These are phyloP conservation scores for Spinacia oleracea DNA, from an alignment of 179 eudicot genomes.

Conservation along the genomic window DNA sequence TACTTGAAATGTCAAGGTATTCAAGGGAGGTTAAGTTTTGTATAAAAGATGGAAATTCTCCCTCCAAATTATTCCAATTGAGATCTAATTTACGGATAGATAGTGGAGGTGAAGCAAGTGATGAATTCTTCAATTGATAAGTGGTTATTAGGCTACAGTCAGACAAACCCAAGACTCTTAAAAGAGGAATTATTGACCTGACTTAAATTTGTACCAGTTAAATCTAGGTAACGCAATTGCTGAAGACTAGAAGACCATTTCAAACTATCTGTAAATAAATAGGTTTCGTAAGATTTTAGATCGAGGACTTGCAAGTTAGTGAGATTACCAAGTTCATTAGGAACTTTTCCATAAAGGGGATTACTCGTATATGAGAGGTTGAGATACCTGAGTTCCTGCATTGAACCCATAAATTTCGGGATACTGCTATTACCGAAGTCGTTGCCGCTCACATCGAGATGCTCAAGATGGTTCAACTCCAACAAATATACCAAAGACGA, in stretches of 20 bases:
- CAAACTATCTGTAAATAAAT: background rate
- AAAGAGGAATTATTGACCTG: background rate
- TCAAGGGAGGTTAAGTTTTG: too few species aligned
- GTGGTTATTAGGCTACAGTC: background rate
- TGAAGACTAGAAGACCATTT: constrained; percentile 2
- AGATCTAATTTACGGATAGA: too few species aligned
- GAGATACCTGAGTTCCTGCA: constrained; percentile 18
- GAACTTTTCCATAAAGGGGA: background rate
- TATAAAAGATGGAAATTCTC: too few species aligned
- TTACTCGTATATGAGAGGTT: background rate
- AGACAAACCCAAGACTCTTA: background rate
- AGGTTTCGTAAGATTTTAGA: too few species aligned
- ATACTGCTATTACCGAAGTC: background rate
- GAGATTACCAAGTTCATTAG: constrained; percentile 11
- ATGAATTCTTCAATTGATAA: background rate
- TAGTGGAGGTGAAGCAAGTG: too few species aligned
- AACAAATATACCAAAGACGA: background rate
- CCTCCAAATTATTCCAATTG: too few species aligned
- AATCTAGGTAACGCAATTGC: background rate
- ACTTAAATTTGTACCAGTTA: background rate
- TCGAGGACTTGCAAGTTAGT: constrained; percentile 13
- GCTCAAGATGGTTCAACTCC: background rate
- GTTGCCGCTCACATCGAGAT: constrained; percentile 10
- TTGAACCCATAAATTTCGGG: constrained; percentile 1
- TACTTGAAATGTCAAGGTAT: background rate